Base-by-base conservation (phyloP, 257 asterid genomes). In the Avicennia marina region DNA sequence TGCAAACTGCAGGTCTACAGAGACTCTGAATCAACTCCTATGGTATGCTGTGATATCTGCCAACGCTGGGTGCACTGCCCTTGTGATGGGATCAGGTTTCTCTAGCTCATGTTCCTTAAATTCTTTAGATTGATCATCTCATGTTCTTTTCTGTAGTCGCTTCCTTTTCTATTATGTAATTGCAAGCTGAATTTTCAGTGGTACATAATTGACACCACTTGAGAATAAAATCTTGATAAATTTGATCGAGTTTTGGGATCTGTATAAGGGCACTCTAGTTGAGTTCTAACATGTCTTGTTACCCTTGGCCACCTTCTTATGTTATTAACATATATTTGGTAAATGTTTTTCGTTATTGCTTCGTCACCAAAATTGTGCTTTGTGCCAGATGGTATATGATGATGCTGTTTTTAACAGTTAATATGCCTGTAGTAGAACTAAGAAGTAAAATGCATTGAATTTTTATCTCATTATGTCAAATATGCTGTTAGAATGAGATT, bases 51-150 rank as follows among this genome's bases (percentile, higher is more conserved):
- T 59, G 99, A 93, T 72, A 72, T 82, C 69, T 93, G 99, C 64
- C 88, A 93, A 75, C 85, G 82, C 55, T 93, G 99, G 99, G 99
- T 93, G 76, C 99, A 93, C 69, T 86, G 94, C 64, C 91, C 89
- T 33, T 93, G 99, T 64, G 99, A 93, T 66, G 91, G 86, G 69
- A 93, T 93, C 82, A 89, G 99, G 99, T 93, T 44, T 60, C 17
- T 66, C 33, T 34, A 21, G 26, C 44, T 33, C 66, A 27, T 53
- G 18, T 70, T 33, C 21, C 52, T 67, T n/a, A 21, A 26, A 42
- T 47, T 15, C 51, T 9, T 22, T n/a, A n/a, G n/a, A n/a, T 36
- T 11, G 2, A 36, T 5, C 10, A 7, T 0, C 13, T 11, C 41
- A 7, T 11, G 10, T 36, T 36, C 41, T 36, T 36, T 36, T 11